A percentile compares a stretch with the other conserved stretches of the same genome.
Evolutionary conservation across 2,329 filamentous ascomycete genomes (phyloP).

Genomic region (Paraphoma chrysanthemicola): DNA sequence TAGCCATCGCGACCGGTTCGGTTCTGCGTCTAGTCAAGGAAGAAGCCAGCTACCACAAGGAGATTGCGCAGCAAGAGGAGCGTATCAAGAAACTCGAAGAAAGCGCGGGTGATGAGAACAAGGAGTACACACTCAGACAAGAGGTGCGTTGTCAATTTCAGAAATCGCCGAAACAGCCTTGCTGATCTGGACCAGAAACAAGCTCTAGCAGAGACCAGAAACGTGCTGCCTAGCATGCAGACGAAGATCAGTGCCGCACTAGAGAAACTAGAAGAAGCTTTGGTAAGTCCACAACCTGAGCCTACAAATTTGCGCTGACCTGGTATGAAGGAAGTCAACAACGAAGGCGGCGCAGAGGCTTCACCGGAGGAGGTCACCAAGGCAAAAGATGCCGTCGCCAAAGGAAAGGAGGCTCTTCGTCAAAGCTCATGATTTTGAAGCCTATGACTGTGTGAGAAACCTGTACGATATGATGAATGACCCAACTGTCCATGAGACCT

Average conservation of each 20-base stretch:
- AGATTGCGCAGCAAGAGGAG: conserved; percentile 76
- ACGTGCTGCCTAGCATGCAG: conserved; percentile 76
- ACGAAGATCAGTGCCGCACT: conserved; percentile 75
- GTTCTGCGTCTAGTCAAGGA: conserved; percentile 89
- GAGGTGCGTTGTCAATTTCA: conserved; percentile 64
- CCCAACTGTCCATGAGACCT: neutral
- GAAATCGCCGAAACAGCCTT: neutral
- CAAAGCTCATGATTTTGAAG: conserved; percentile 33
- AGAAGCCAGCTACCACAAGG: conserved; percentile 87
- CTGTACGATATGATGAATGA: conserved; percentile 7
- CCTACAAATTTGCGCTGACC: conserved; percentile 7
- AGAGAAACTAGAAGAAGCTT: conserved; percentile 74
- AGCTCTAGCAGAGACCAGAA: conserved; percentile 87
- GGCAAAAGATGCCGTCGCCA: conserved; percentile 50
- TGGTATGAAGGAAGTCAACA: conserved; percentile 48
- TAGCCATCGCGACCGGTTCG: conserved; percentile 80
- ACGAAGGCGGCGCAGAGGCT: conserved; percentile 47
- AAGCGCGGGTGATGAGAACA: conserved; percentile 72
- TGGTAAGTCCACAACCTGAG: conserved; percentile 63
- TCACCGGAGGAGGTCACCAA: conserved; percentile 54
- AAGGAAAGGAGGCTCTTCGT: conserved; percentile 47
- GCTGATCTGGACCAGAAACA: conserved; percentile 59
- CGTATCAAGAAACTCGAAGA: conserved; percentile 73
- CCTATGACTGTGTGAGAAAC: neutral
- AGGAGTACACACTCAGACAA: conserved; percentile 80